phyloP scores from a whole-genome alignment of 768 basidiomycete species.

The Mrakia frigida region DNA sequence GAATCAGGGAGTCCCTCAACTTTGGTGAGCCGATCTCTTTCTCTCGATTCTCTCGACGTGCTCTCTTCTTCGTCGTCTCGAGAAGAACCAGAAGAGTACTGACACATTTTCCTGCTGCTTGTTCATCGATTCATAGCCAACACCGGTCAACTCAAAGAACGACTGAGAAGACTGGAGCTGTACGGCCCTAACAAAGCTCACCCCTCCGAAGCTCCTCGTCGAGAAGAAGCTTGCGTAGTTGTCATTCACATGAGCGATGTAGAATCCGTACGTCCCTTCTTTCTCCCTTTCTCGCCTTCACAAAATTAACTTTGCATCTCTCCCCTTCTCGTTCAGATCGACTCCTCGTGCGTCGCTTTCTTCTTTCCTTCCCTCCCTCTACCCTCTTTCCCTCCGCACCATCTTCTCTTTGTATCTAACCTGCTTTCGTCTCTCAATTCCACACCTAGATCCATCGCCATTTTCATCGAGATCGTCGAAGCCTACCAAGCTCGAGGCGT shows the following conservation, averaged over 20 bases:
- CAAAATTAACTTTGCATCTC: no score
- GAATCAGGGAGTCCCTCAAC: constrained; percentile 83
- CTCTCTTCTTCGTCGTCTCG: not conserved
- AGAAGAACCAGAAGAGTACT: not conserved
- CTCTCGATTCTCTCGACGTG: not conserved
- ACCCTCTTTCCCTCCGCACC: not conserved
- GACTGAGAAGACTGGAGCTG: constrained; percentile 68
- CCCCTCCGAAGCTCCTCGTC: constrained; percentile 75
- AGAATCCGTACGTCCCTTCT: constrained; percentile 48
- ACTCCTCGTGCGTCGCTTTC: constrained; percentile 71
- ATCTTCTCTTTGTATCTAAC: not conserved
- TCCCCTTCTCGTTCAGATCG: constrained; percentile 47
- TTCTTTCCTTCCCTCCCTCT: not conserved
- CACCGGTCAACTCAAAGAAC: constrained; percentile 83
- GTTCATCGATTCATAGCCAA: constrained; percentile 56
- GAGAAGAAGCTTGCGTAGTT: constrained; percentile 66
- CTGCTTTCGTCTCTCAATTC: not conserved
- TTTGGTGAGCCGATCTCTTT: constrained; percentile 57
- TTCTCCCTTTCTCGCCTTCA: no score
- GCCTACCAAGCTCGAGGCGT: constrained; percentile 25
- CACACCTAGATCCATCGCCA: constrained; percentile 20
- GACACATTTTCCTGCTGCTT: not conserved
- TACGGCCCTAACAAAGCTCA: constrained; percentile 76
- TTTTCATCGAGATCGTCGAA: constrained; percentile 24
- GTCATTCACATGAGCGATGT: constrained; percentile 78